Base-by-base conservation (phyloP, 75 land plant genomes). In the Cryptomeria japonica region DNA sequence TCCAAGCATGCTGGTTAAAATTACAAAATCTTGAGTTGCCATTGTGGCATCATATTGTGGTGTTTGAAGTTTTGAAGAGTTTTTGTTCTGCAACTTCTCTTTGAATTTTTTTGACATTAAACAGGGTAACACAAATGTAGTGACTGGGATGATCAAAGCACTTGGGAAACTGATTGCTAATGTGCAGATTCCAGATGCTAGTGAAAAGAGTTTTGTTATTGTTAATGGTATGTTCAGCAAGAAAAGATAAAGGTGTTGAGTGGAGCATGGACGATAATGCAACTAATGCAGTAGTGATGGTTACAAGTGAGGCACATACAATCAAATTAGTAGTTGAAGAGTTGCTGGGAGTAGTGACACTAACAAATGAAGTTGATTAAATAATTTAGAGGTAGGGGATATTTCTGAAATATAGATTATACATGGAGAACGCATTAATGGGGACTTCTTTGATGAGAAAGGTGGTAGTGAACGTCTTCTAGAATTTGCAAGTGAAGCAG, bases 261-360 rank as follows among this genome's bases (percentile, higher is more conserved):
- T 98, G 99, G 99, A 94, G 94, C 55, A 86, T 96, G 89, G 99
- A 98, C 61, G 92, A 94, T 92, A 98, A 98, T 93, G 96, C 96
- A 83, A 94, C 2, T 94, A 96, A 96, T 89, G 92, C 94, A 80
- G 93, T 95, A 36, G 93, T 95, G 13, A 55, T 96, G 56, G 94
- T 98, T 80, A 97, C 97, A 56, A 98, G 98, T 94, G 99, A 98
- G 90, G 97, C 99, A 14, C 99, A 96, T 94, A 96, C n/a, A n/a
- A 39, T 39, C 2, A 39, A 1, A 39, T 39, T 39, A 39, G 41
- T 2, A 39, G 2, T 39, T 39, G 41, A 39, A 39, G 41, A 2
- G 34, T 89, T 95, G 19, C 87, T 98, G 41, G 99, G 97, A 84
- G 97, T 98, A 31, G 99, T 98, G 55, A 93, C 99, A 78, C 88